phyloP scores from a whole-genome alignment of 116 monocot genomes.

The Posidonia oceanica region DNA sequence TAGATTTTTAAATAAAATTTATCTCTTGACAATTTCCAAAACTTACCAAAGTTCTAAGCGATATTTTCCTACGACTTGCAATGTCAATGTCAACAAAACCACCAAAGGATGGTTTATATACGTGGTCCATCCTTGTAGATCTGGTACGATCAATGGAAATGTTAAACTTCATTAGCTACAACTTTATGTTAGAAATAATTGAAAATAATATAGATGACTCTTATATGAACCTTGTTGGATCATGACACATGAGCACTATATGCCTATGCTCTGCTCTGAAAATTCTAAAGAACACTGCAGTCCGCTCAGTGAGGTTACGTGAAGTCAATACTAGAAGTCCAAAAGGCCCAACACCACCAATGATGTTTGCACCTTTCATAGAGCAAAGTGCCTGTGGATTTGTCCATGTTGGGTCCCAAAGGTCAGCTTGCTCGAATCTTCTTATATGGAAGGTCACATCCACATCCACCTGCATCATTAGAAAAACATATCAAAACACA shows the following conservation, averaged over 20 bases:
- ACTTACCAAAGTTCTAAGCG: conserved; percentile 47
- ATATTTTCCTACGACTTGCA: conserved; percentile 23
- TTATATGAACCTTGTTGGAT: too few relatives aligned
- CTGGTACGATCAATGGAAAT: too few relatives aligned
- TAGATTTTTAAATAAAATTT: too few relatives aligned
- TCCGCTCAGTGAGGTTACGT: conserved; percentile 23
- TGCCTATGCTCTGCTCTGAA: conserved; percentile 22
- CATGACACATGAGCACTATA: conserved; percentile 61
- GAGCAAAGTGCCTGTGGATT: conserved; percentile 54
- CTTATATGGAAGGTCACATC: conserved; percentile 36
- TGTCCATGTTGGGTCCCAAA: conserved; percentile 28
- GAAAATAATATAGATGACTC: too few relatives aligned
- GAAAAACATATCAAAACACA: neutral
- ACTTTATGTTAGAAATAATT: too few relatives aligned
- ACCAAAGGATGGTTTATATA: too few relatives aligned
- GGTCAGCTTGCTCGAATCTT: conserved; percentile 29
- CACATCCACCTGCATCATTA: conserved; percentile 43
- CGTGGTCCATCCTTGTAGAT: too few relatives aligned
- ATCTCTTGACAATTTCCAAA: too few relatives aligned
- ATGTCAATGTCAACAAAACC: conserved; percentile 55
- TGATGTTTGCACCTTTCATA: conserved; percentile 18
- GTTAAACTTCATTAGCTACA: too few relatives aligned
- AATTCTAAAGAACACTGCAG: conserved; percentile 61
- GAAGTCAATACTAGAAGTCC: conserved; percentile 60
- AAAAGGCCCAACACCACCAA: conserved; percentile 60